Evolutionary conservation across 208 protist species (phyloP), one percentile per base, ranked within the genome.

Genomic region (Trypanosoma theileri): DNA sequence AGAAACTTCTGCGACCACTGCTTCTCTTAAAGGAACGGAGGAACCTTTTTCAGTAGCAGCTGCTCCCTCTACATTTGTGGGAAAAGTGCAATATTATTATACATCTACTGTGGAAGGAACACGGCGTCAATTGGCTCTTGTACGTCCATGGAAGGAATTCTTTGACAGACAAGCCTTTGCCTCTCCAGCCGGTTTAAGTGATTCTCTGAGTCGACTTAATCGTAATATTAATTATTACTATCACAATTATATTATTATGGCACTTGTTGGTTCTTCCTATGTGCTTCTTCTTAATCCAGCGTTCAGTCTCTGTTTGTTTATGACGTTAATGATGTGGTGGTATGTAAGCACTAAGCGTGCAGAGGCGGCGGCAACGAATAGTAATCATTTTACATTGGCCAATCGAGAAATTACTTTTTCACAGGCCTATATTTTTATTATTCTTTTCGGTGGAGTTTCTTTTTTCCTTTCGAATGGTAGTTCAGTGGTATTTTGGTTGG

Each of bases 241-340:
- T 75, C 71, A 83, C n/a, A 97, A 97, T 72, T 97, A 97, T 74
- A 65, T 97, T 24, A 69, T 95, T 12, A 64, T 96, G 10, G 89
- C 88, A n/a, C 22, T 94, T 4, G 21, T 89, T 16, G 84, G 89
- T 65, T 89, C 81, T 7, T 84, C 83, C 0, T 94, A 90, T 71
- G 80, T 94, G 19, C 59, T 97, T 19, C 68, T 97, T 9, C 81
- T 88, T 67, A 94, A 97, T 61, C 79, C 83, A 26, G 17, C 76
- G 28, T 95, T 97, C 73, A 77, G 77, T 16, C 19, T 97, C 21
- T 92, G 82, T 51, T 58, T 88, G 24, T 42, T 89, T 35, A 6
- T 85, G 17, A 63, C 74, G 40, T 48, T 82, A 7, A 0, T 66
- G 4, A 63, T 77, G 55, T 94, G 86, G 65, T 69, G 84, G 24